A percentile compares a stretch with the other conserved stretches of the same genome.
Evolutionary conservation across 2,329 filamentous ascomycete species (phyloP).

Genomic region (Hortaea sp.): DNA sequence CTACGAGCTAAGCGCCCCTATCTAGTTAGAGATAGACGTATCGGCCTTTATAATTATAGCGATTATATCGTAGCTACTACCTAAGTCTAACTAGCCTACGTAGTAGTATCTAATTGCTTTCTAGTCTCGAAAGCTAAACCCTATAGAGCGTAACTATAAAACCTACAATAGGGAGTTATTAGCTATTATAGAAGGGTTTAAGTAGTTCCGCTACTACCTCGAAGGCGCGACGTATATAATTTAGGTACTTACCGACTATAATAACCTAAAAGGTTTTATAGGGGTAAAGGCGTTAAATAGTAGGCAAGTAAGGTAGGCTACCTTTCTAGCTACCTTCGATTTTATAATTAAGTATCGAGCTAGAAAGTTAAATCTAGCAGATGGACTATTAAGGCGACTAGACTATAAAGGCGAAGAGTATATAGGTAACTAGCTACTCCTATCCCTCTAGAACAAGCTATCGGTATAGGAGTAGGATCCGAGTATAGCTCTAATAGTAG

Average conservation of each 20-base stretch:
- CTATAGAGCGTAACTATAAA: conserved; percentile 6
- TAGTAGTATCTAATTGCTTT: not conserved
- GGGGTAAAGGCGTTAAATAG: conserved; percentile 7
- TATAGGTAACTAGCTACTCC: conserved; percentile 2
- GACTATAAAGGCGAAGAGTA: conserved; percentile 11
- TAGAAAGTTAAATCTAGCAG: not conserved
- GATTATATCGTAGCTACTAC: not conserved
- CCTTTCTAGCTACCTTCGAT: conserved; percentile 12
- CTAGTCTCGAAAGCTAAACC: conserved; percentile 2
- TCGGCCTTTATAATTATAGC: not conserved
- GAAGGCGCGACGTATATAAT: conserved; percentile 8
- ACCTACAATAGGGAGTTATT: conserved; percentile 11
- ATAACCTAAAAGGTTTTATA: conserved; percentile 10
- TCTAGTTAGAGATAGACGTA: conserved; percentile 1
- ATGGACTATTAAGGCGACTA: not conserved
- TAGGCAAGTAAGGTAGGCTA: conserved; percentile 5
- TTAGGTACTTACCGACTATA: conserved; percentile 8
- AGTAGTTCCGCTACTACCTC: conserved; percentile 9
- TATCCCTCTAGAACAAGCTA: conserved; percentile 1
- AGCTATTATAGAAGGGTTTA: conserved; percentile 6
- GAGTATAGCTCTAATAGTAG: not conserved
- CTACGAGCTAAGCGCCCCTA: conserved; percentile 2
- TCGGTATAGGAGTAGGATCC: conserved; percentile 4
- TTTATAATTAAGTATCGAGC: conserved; percentile 6
- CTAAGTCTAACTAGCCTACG: not conserved